Percentiles rank a stretch among this genome's conserved stretches.
Evolutionary conservation across 78 protist species (phyloP).

Genomic region (Chrysochromulina tobinii): DNA sequence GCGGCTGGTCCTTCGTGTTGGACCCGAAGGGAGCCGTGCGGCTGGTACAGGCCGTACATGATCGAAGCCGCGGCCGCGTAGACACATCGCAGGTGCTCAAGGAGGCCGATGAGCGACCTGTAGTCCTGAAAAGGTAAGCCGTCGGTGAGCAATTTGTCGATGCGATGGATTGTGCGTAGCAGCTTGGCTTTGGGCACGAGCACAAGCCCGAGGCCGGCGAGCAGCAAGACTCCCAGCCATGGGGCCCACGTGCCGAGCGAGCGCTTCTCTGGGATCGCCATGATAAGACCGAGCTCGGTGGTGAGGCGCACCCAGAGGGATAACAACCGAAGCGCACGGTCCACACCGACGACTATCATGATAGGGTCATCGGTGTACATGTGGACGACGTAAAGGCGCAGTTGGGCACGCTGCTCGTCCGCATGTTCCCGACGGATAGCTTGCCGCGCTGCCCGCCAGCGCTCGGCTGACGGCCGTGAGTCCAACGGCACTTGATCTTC

Average conservation of each 20-base stretch:
- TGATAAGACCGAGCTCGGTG: neutral
- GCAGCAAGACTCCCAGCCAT: neutral
- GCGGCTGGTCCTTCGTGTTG: neutral
- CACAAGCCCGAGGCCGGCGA: neutral
- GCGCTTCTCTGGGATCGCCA: neutral
- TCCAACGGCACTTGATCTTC: neutral
- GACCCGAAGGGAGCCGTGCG: neutral
- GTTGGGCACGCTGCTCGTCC: neutral
- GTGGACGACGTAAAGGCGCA: neutral
- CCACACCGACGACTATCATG: neutral
- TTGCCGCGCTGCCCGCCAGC: neutral
- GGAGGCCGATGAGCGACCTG: neutral
- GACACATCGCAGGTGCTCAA: neutral
- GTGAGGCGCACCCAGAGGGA: neutral
- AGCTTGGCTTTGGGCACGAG: neutral
- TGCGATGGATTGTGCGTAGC: neutral
- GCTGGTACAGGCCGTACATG: neutral
- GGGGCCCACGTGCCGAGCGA: neutral
- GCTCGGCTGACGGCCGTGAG: neutral
- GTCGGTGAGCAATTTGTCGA: neutral
- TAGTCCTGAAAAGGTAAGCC: neutral
- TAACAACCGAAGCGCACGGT: neutral
- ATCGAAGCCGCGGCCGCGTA: neutral
- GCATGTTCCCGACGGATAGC: no score
- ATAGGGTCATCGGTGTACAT: neutral